Evolutionary conservation across 768 basidiomycete species (phyloP).

Genomic region (Kondoa malvinella): DNA sequence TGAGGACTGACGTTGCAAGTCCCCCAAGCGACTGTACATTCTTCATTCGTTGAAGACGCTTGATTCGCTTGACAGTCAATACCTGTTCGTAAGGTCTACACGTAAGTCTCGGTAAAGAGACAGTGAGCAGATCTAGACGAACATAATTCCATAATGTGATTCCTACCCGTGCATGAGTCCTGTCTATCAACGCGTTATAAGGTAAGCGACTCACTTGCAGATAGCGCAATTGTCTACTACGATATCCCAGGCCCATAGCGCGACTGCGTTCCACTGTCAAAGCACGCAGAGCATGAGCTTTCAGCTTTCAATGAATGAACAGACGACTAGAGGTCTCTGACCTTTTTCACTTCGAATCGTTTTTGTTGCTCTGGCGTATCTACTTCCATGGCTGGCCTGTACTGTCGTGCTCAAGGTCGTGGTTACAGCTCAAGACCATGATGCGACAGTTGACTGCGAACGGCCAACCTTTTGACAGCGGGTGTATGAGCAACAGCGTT

Average conservation of each 20-base stretch:
- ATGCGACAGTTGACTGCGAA: too few relatives aligned
- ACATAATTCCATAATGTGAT: slow-evolving; percentile 99
- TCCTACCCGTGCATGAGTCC: slow-evolving; percentile 30
- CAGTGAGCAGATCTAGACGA: slow-evolving; percentile 29
- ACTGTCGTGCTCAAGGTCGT: too few relatives aligned
- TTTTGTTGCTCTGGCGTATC: slow-evolving; percentile 40
- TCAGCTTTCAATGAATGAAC: too few relatives aligned
- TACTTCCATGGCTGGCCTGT: slow-evolving; percentile 13
- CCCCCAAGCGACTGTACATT: slow-evolving; percentile 97
- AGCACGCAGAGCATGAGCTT: too few relatives aligned
- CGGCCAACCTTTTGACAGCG: too few relatives aligned
- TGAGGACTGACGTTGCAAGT: slow-evolving; percentile 68
- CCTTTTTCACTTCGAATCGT: slow-evolving; percentile 98
- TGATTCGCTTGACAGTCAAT: slow-evolving; percentile 99
- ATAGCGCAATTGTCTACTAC: slow-evolving; percentile 43
- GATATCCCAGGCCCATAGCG: slow-evolving; percentile 90
- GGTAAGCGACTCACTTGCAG: slow-evolving; percentile 43
- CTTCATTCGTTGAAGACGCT: slow-evolving; percentile 86
- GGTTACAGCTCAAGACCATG: too few relatives aligned
- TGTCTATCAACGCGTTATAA: not conserved
- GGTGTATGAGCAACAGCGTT: too few relatives aligned
- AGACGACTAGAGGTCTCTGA: too few relatives aligned
- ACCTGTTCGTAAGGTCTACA: slow-evolving; percentile 40
- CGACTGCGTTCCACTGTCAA: slow-evolving; percentile 87
- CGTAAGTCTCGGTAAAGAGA: slow-evolving; percentile 1